These are phyloP conservation scores for Aspergillus niger DNA, from an alignment of 2,329 filamentous ascomycete species.

Conservation along the genomic window DNA sequence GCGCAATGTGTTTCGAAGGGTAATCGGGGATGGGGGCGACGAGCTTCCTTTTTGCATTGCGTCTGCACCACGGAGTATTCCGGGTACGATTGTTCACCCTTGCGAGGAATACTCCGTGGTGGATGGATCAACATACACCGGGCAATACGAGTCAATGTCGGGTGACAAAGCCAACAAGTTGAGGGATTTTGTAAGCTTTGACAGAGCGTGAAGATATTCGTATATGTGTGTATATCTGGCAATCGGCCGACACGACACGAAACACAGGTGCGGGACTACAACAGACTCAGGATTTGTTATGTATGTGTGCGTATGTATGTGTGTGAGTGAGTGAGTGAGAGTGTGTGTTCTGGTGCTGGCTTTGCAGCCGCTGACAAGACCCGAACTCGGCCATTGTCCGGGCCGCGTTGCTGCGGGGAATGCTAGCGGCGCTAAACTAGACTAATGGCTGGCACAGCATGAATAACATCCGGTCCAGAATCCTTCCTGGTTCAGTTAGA, in stretches of 20 bases:
- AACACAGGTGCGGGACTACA: background rate
- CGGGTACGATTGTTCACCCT: background rate
- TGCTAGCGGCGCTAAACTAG: background rate
- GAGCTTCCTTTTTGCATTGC: background rate
- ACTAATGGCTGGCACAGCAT: background rate
- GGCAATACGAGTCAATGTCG: background rate
- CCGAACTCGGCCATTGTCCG: slow-evolving; percentile 19
- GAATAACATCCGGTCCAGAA: slow-evolving; percentile 23
- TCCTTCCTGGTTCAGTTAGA: slow-evolving; percentile 26
- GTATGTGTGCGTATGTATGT: no score
- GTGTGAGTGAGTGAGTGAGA: no score
- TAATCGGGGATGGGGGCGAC: background rate
- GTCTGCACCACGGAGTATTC: slow-evolving; percentile 1
- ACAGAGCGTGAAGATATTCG: background rate
- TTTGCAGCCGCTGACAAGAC: slow-evolving; percentile 14
- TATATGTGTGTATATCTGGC: no score
- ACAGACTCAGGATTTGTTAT: background rate
- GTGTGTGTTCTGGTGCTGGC: background rate
- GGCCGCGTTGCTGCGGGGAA: slow-evolving; percentile 23
- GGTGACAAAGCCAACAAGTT: background rate
- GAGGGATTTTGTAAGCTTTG: background rate
- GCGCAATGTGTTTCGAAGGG: background rate
- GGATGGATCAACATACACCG: background rate
- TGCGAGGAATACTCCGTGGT: background rate
- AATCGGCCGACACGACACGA: background rate